phyloP scores from a whole-genome alignment of 2,329 filamentous ascomycete genomes.

The Sporothrix pseudoabietina region DNA sequence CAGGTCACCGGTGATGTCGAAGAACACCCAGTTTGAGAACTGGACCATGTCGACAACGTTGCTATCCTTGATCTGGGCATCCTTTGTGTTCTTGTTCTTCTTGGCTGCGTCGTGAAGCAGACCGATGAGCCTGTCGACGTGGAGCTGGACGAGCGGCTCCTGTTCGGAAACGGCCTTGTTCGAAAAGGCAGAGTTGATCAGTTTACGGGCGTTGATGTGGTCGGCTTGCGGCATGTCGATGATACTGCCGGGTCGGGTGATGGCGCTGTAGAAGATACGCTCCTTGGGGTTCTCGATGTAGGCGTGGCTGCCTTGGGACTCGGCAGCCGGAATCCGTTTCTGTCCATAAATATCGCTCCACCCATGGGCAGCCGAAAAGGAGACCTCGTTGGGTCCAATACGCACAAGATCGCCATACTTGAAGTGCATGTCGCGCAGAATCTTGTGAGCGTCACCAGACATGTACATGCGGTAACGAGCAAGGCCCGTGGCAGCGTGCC shows the following conservation, averaged over 20 bases:
- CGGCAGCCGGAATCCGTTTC: slow-evolving; percentile 3
- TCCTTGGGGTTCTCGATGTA: slow-evolving; percentile 32
- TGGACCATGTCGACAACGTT: slow-evolving; percentile 50
- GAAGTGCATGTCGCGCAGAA: slow-evolving; percentile 38
- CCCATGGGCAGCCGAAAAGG: slow-evolving; percentile 42
- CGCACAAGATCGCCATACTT: slow-evolving; percentile 51
- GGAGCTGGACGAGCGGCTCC: slow-evolving; percentile 28
- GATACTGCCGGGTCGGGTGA: slow-evolving; percentile 24
- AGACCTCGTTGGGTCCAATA: slow-evolving; percentile 47
- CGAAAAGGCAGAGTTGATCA: slow-evolving; percentile 31
- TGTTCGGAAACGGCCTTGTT: slow-evolving; percentile 33
- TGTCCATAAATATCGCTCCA: slow-evolving; percentile 44
- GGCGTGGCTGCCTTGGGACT: not conserved
- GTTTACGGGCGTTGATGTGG: slow-evolving; percentile 28
- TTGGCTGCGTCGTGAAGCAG: slow-evolving; percentile 23
- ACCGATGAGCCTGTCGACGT: slow-evolving; percentile 29
- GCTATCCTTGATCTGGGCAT: not conserved
- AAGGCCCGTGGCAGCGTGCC: slow-evolving; percentile 36
- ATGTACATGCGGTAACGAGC: slow-evolving; percentile 7
- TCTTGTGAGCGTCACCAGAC: slow-evolving; percentile 16
- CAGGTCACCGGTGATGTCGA: slow-evolving; percentile 49
- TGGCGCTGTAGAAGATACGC: slow-evolving; percentile 20
- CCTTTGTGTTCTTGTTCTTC: not conserved
- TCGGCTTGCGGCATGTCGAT: slow-evolving; percentile 20
- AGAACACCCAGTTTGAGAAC: slow-evolving; percentile 43